phyloP scores from a whole-genome alignment of 164 flowering plant genomes.

The Pachysandra terminalis region DNA sequence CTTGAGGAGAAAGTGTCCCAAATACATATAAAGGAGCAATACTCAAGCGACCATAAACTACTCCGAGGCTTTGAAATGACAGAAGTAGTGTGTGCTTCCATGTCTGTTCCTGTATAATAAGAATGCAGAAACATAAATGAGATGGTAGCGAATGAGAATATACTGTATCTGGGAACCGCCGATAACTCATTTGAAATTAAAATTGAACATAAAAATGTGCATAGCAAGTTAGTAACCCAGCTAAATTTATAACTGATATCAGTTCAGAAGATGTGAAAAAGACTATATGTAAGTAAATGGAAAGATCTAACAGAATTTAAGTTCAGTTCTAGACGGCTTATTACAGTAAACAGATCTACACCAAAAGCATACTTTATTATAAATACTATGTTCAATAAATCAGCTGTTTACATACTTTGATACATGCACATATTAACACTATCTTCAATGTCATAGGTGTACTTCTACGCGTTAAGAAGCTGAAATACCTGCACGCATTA shows the following conservation, averaged over 20 bases:
- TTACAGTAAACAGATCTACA: neutral
- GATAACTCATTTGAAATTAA: neutral
- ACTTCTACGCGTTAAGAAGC: neutral
- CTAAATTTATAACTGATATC: neutral
- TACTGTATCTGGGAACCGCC: neutral
- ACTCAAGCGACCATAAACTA: slow-evolving; percentile 63
- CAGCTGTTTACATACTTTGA: neutral
- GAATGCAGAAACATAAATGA: neutral
- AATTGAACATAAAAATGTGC: neutral
- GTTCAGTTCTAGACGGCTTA: neutral
- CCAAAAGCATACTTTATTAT: neutral
- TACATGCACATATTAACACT: neutral
- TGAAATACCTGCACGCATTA: neutral
- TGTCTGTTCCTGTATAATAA: slow-evolving; percentile 31
- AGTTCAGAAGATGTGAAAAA: neutral
- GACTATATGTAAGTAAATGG: neutral
- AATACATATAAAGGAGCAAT: slow-evolving; percentile 64
- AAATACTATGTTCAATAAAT: neutral
- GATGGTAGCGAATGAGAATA: neutral
- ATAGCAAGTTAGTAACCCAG: neutral
- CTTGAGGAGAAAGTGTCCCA: slow-evolving; percentile 28
- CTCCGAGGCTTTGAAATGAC: slow-evolving; percentile 71
- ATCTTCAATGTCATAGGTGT: neutral
- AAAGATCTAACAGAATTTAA: neutral
- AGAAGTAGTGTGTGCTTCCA: slow-evolving; percentile 53